Base-by-base conservation (phyloP, 2,329 filamentous ascomycete species). In the Fusarium mexicanum region DNA sequence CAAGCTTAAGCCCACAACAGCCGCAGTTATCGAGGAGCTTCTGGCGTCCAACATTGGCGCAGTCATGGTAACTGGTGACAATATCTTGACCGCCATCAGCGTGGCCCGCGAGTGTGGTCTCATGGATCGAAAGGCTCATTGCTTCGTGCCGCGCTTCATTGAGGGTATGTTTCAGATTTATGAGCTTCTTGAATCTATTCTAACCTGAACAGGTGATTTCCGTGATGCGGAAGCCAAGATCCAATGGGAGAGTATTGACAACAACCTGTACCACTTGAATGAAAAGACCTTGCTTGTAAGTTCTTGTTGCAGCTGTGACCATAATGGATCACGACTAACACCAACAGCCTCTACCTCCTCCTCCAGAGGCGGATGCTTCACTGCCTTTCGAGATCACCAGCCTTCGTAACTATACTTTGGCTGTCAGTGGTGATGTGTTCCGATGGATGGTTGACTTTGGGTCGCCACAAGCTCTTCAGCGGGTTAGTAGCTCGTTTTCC, bases 41-140 rank as follows among this genome's bases (percentile, higher is more conserved):
- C 88, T 90, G 38, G 87, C 92, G 60, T 96, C 97, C 13, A 93
- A 93, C 64, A 98, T 99, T 75, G 91, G 94, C 41, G 92, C 93
- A 35, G 91, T 98, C 59, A 99, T 99, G 96, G 97, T 97, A 72
- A 99, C 96, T 0, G 96, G 96, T 37, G 96, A 99, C 85, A 99
- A 99, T 77, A 98, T 98, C 72, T 85, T 98, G 62, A 99, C 96
- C 16, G 96, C 96, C 29, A 95, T 99, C 79, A 98, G 95, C 78
- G 96, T 99, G 62, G 96, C 95, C 8, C 90, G 95, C 77, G 95
- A 98, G 79, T 98, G 95, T 81, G 90, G 92, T 47, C 86, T 99
- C 64, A 91, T 98, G 74, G 91, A 95, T 78, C 90, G 88, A 71
- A 91, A 90, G 35, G 92, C 94, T 2, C 94, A 97, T 76, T 98